These are phyloP conservation scores for Suhomyces sp. DNA, from an alignment of 805 yeast genomes.

Conservation along the genomic window DNA sequence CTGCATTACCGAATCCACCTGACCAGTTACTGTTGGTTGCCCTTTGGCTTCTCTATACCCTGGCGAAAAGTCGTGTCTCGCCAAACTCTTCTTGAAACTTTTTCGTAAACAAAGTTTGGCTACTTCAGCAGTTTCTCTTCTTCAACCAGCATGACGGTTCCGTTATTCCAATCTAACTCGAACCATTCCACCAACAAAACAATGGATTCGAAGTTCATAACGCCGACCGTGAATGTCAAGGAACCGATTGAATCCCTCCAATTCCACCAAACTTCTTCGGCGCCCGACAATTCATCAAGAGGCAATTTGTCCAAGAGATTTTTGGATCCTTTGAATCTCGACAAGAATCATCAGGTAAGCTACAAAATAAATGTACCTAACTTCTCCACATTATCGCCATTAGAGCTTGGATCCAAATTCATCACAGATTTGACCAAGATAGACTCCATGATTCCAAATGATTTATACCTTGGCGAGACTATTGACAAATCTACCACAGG, in stretches of 20 bases:
- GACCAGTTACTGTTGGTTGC: background rate
- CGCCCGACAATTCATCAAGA: conserved; percentile 11
- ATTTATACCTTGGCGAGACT: conserved; percentile 52
- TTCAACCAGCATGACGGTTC: conserved; percentile 4
- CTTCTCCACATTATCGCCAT: conserved; percentile 49
- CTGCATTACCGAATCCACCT: too few species aligned
- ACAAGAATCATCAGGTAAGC: conserved; percentile 36
- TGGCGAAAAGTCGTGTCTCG: background rate
- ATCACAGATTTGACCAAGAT: conserved; percentile 55
- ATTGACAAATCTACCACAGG: conserved; percentile 45
- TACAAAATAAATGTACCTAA: conserved; percentile 47
- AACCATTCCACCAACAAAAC: background rate
- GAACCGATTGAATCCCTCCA: conserved; percentile 24
- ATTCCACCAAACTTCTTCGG: conserved; percentile 16
- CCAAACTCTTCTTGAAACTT: conserved; percentile 3
- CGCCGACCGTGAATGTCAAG: conserved; percentile 30
- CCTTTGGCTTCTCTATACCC: background rate
- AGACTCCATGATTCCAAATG: conserved; percentile 58
- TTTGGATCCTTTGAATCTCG: conserved; percentile 32
- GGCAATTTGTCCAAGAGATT: conserved; percentile 27
- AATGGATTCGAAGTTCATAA: conserved; percentile 21
- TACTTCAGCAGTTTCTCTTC: background rate
- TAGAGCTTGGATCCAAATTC: conserved; percentile 61
- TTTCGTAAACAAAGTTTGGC: conserved; percentile 1
- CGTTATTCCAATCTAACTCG: conserved; percentile 1